Base-by-base conservation (phyloP, 495 filamentous ascomycete genomes). In the Penicillium ochrochloron region DNA sequence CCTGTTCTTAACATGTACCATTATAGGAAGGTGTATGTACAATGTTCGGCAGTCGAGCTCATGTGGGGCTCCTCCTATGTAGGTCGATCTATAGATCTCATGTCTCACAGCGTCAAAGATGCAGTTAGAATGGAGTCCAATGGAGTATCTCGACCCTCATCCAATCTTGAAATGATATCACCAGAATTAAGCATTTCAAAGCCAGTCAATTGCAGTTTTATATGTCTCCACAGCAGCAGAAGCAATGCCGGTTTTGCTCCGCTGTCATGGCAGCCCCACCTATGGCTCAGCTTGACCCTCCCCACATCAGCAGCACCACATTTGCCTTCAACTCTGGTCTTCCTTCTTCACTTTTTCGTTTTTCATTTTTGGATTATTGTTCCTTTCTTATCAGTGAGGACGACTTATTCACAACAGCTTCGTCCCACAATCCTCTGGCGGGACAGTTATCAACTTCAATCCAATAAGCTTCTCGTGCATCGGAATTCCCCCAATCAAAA, bases 251-350 rank as follows among this genome's bases (percentile, higher is more conserved):
- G 19, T 53, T 53, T 53, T 39, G 31, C 21, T 27, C 27, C 19
- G 48, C 27, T 37, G 31, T n/a, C 27, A 27, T 29, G 7, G 12
- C 57, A 59, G 55, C 61, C 61, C 61, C 61, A 63, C 61, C 33
- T 61, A 14, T 10, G 31, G 59, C 31, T 46, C 14, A 15, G 19
- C 29, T 21, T 55, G 1, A 19, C 58, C 58, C 19, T 29, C 44
- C 41, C 61, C 61, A 63, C 61, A 14, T 54, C 33, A 57, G 48
- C 63, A 57, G 58, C 53, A 61, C 63, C 53, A 53, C 57, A 59
- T 57, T 61, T 41, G 23, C 41, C 15, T 29, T 46, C 51, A 11
- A 31, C 17, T 61, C 39, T 11, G 27, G 37, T 57, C 58, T 33
- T n/a, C 51, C n/a, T 44, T 56, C 37, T 27, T 48, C 44, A 14